phyloP scores from a whole-genome alignment of 2,329 filamentous ascomycete species.

The Neoarthrinium moseri region DNA sequence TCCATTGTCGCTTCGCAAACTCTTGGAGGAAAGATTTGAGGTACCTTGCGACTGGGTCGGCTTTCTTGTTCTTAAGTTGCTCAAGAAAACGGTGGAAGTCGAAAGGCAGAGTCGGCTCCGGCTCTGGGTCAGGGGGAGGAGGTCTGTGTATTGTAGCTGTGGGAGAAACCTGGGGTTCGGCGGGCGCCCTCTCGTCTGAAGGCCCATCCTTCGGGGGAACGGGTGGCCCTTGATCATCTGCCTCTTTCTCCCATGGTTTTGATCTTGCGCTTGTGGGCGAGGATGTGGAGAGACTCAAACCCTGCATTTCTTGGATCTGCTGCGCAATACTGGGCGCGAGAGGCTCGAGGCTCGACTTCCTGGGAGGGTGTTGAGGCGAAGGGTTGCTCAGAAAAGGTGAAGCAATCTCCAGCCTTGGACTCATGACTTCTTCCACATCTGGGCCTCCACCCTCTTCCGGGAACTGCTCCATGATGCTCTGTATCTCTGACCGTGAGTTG shows the following conservation, averaged over 20 bases:
- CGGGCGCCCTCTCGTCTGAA: conserved; percentile 35
- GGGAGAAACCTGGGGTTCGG: conserved; percentile 44
- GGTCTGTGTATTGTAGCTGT: conserved; percentile 55
- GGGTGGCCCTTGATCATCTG: conserved; percentile 51
- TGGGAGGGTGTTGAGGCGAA: conserved; percentile 69
- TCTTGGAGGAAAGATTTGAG: conserved; percentile 91
- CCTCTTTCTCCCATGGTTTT: conserved; percentile 30
- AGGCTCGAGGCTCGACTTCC: conserved; percentile 84
- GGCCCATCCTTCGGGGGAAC: conserved; percentile 61
- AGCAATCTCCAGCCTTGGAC: conserved; percentile 79
- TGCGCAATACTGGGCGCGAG: conserved; percentile 50
- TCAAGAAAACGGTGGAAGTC: conserved; percentile 98
- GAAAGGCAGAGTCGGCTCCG: conserved; percentile 84
- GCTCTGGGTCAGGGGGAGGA: conserved; percentile 70
- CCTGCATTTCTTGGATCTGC: conserved; percentile 47
- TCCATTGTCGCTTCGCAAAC: conserved; percentile 98
- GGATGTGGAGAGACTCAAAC: conserved; percentile 36
- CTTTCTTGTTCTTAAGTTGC: conserved; percentile 91
- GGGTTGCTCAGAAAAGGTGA: conserved; percentile 70
- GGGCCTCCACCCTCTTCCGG: conserved; percentile 71
- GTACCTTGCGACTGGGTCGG: conserved; percentile 96
- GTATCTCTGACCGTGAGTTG: conserved; percentile 80
- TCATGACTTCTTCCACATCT: conserved; percentile 85
- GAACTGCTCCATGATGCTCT: conserved; percentile 98
- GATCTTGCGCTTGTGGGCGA: conserved; percentile 37